phyloP scores from a whole-genome alignment of 2,329 filamentous ascomycete genomes.

The Lachnellula cervina region DNA sequence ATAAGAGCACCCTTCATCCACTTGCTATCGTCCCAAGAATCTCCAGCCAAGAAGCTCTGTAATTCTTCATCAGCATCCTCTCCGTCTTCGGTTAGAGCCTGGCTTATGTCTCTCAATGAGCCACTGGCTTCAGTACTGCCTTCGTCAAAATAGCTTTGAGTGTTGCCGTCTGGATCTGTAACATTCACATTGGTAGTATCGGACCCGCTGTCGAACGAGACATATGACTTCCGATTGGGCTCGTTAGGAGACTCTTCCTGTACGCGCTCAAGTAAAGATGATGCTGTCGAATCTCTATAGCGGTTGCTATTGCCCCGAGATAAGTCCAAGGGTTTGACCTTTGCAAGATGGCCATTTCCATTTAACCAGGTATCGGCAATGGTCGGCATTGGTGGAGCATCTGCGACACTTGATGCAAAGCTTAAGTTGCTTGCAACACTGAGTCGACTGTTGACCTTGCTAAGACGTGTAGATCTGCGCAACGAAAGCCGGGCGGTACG shows the following conservation, averaged over 20 bases:
- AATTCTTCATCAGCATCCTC: constrained; percentile 89
- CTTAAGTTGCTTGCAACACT: constrained; percentile 93
- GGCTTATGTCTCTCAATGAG: constrained; percentile 77
- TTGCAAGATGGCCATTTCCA: constrained; percentile 49
- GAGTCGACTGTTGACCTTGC: constrained; percentile 85
- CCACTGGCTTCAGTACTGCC: constrained; percentile 66
- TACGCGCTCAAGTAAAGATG: constrained; percentile 81
- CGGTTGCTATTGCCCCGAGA: constrained; percentile 40
- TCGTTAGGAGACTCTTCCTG: constrained; percentile 84
- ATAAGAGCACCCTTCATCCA: constrained; percentile 99
- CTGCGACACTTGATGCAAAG: constrained; percentile 84
- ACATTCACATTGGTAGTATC: constrained; percentile 67
- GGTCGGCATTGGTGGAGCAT: constrained; percentile 90
- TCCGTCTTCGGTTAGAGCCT: constrained; percentile 83
- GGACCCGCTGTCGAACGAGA: constrained; percentile 71
- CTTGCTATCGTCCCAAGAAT: constrained; percentile 94
- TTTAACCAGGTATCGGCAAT: constrained; percentile 92
- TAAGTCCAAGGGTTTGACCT: constrained; percentile 42
- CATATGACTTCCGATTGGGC: constrained; percentile 89
- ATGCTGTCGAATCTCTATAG: constrained; percentile 84
- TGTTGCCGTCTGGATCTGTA: constrained; percentile 71
- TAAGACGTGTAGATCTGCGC: constrained; percentile 82
- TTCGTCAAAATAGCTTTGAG: constrained; percentile 82
- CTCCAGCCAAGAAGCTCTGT: constrained; percentile 81
- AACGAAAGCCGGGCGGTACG: constrained; percentile 91